phyloP scores from a whole-genome alignment of 495 filamentous ascomycete species.

The Penicillium canescens region DNA sequence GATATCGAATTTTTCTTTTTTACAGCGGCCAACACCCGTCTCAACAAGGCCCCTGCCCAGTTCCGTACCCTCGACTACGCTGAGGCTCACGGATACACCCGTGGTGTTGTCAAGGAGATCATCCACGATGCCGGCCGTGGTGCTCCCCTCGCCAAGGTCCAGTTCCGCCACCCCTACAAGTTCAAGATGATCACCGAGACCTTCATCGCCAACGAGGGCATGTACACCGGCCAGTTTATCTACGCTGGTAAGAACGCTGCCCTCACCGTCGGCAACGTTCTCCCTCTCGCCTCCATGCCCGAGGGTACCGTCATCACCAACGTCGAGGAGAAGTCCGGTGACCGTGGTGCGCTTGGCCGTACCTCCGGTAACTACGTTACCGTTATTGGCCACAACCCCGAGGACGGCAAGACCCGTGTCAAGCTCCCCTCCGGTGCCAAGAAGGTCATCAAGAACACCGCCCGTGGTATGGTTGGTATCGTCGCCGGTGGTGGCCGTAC shows the following conservation, averaged over 20 bases:
- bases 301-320: slow-evolving; percentile 99
- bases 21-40: slow-evolving; percentile 78
- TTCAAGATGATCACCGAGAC: slow-evolving; percentile 91
- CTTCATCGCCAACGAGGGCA: slow-evolving; percentile 99
- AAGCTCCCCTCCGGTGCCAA: slow-evolving; percentile 99
- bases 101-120: slow-evolving; percentile 97
- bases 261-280: slow-evolving; percentile 94
- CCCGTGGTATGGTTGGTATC: slow-evolving; percentile 98
- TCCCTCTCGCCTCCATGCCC: slow-evolving; percentile 88
- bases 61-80: slow-evolving; percentile 94
- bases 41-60: slow-evolving; percentile 89
- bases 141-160: slow-evolving; percentile 93
- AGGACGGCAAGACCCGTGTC: slow-evolving; percentile 98
- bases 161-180: slow-evolving; percentile 91
- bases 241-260: slow-evolving; percentile 98
- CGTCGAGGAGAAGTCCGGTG: slow-evolving; percentile 98
- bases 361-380: slow-evolving; percentile 99
- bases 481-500: slow-evolving; percentile 98
- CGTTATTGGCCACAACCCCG: slow-evolving; percentile 97
- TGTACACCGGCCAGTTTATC: slow-evolving; percentile 99
- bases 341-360: slow-evolving; percentile 91
- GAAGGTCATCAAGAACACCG: slow-evolving; percentile 91
- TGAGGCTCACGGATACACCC: slow-evolving; percentile 94
- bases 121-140: slow-evolving; percentile 98
- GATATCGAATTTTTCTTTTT: slow-evolving; percentile 36